Conservation (phyloP, 78 protist genomes). For the Dictyostelium purpureum region DNA sequence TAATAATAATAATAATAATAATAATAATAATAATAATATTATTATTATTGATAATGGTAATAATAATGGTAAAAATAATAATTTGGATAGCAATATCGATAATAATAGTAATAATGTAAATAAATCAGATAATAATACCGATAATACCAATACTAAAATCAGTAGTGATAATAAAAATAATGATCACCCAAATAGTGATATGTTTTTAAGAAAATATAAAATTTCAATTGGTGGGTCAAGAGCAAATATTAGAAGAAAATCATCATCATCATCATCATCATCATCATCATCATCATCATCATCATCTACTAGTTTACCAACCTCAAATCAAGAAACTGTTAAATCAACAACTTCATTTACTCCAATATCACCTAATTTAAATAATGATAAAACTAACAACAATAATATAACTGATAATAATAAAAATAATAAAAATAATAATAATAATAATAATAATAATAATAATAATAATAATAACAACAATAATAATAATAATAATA, state of each 20-base stretch:
- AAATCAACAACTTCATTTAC: neutral
- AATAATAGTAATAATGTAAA: neutral
- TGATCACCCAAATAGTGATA: neutral
- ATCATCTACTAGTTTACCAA: no score
- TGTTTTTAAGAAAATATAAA: slow-evolving; percentile 14
- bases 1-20: slow-evolving; percentile 18
- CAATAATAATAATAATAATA: neutral
- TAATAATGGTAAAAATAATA: neutral
- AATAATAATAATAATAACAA: neutral
- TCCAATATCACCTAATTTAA: neutral
- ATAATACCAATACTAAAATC: no score
- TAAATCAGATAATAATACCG: neutral
- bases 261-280: no score
- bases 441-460: neutral
- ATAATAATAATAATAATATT: slow-evolving; percentile 17
- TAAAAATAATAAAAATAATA: neutral
- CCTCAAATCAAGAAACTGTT: no score
- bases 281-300: no score
- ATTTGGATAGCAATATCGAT: neutral
- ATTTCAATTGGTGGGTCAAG: slow-evolving; percentile 54
- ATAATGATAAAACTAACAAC: neutral
- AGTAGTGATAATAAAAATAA: neutral
- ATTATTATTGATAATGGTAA: neutral
- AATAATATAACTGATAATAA: neutral
- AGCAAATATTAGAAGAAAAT: no score